Conservation (phyloP, 2,329 filamentous ascomycete species). For the Neobulgaria alba region DNA sequence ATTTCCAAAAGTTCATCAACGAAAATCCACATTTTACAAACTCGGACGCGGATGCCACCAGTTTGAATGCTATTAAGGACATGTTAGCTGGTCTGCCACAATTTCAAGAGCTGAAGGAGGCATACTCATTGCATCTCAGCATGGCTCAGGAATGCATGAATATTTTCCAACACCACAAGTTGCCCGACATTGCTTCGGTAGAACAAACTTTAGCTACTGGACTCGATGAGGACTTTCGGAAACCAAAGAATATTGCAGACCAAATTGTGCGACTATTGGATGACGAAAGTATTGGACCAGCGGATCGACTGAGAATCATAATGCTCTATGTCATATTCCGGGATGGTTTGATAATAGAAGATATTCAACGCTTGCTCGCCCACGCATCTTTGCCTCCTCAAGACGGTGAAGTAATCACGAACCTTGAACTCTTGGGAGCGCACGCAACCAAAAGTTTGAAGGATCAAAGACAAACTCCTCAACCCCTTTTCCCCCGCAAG, state of each 20-base stretch:
- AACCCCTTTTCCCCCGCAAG: constrained; percentile 66
- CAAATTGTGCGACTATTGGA: constrained; percentile 83
- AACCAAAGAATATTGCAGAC: constrained; percentile 81
- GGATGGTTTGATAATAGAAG: constrained; percentile 74
- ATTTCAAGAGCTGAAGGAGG: constrained; percentile 91
- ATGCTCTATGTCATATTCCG: constrained; percentile 79
- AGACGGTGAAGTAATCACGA: constrained; percentile 65
- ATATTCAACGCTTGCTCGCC: constrained; percentile 74
- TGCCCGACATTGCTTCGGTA: constrained; percentile 76
- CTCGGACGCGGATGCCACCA: constrained; percentile 58
- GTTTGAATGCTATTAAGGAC: constrained; percentile 85
- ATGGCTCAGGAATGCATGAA: constrained; percentile 99
- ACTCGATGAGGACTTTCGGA: constrained; percentile 83
- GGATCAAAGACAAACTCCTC: constrained; percentile 58
- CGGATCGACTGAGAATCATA: constrained; percentile 77
- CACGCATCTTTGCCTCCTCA: constrained; percentile 71
- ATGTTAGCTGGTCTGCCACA: constrained; percentile 94
- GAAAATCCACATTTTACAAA: constrained; percentile 91
- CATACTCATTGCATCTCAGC: constrained; percentile 85
- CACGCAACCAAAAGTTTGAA: constrained; percentile 66
- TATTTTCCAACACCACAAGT: constrained; percentile 74
- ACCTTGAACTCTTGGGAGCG: constrained; percentile 74
- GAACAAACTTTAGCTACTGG: constrained; percentile 91
- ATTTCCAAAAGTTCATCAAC: constrained; percentile 85
- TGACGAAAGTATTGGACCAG: constrained; percentile 61